Conservation (phyloP, 768 basidiomycete species). For the Lactifluus echinatus region DNA sequence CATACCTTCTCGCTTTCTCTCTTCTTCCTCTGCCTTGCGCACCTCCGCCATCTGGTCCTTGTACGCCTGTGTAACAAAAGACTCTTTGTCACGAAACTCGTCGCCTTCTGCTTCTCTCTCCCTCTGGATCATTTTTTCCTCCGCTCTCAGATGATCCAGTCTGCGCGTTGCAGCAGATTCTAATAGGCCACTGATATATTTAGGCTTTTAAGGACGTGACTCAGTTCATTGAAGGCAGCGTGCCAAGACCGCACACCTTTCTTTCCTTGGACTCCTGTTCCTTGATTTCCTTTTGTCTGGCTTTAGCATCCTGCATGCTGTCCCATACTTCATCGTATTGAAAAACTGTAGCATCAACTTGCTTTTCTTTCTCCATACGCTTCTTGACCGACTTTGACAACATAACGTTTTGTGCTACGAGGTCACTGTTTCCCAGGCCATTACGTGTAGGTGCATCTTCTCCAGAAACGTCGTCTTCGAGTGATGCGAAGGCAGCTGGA, state of each 20-base stretch:
- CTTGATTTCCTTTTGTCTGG: constrained; percentile 62
- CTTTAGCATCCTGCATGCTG: constrained; percentile 83
- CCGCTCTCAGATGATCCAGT: constrained; percentile 84
- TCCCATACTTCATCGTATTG: constrained; percentile 98
- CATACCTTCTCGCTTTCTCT: constrained; percentile 78
- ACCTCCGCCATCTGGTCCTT: constrained; percentile 94
- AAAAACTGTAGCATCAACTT: constrained; percentile 75
- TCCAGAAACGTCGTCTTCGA: constrained; percentile 53
- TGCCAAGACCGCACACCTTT: constrained; percentile 44
- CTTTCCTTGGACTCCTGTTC: constrained; percentile 68
- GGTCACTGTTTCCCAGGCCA: constrained; percentile 44
- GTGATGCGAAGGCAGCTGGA: constrained; percentile 53
- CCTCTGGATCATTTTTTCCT: constrained; percentile 94
- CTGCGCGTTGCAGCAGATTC: constrained; percentile 77
- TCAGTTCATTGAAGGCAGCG: neutral
- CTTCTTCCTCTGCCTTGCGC: constrained; percentile 86
- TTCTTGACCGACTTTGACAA: constrained; percentile 60
- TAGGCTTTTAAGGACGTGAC: constrained; percentile 48
- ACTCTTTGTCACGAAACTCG: constrained; percentile 87
- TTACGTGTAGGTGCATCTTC: constrained; percentile 37
- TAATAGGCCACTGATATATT: constrained; percentile 81
- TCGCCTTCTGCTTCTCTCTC: constrained; percentile 93
- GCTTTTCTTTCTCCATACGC: constrained; percentile 70
- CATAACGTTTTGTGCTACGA: constrained; percentile 48
- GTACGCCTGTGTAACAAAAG: constrained; percentile 97